phyloP scores from a whole-genome alignment of 306 rosid species.

The Cucurbita maxima region DNA sequence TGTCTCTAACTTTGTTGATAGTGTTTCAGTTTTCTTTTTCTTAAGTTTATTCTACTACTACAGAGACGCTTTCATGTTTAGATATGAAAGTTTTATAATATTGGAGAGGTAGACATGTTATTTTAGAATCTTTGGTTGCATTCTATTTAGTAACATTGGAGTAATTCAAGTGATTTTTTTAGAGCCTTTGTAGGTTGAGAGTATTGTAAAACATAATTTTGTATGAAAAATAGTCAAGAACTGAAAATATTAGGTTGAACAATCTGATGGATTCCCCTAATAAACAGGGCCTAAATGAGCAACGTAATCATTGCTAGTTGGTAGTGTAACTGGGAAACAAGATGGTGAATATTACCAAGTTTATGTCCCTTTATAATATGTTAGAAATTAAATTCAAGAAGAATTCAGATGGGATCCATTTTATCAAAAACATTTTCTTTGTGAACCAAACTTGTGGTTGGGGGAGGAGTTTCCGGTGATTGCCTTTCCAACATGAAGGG shows the following conservation, averaged over 20 bases:
- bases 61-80: not conserved
- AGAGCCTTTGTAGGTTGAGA: not conserved
- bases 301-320: too few relatives aligned
- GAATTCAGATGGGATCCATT: not conserved
- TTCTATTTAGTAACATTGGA: not conserved
- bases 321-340: not conserved
- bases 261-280: too few relatives aligned
- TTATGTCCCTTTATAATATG: not conserved
- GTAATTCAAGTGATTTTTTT: not conserved
- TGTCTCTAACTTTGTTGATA: not conserved
- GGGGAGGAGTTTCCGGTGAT: slow-evolving; percentile 1
- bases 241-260: too few relatives aligned
- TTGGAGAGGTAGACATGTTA: not conserved
- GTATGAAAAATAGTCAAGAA: too few relatives aligned
- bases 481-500: not conserved
- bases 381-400: not conserved
- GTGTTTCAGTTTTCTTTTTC: not conserved
- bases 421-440: not conserved
- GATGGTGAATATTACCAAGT: not conserved
- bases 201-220: not conserved
- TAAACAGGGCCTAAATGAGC: too few relatives aligned
- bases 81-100: not conserved
- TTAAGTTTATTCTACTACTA: not conserved
- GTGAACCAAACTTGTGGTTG: not conserved
- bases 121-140: not conserved